Conservation (phyloP, 2,329 filamentous ascomycete species). For the Trichoderma gracile region DNA sequence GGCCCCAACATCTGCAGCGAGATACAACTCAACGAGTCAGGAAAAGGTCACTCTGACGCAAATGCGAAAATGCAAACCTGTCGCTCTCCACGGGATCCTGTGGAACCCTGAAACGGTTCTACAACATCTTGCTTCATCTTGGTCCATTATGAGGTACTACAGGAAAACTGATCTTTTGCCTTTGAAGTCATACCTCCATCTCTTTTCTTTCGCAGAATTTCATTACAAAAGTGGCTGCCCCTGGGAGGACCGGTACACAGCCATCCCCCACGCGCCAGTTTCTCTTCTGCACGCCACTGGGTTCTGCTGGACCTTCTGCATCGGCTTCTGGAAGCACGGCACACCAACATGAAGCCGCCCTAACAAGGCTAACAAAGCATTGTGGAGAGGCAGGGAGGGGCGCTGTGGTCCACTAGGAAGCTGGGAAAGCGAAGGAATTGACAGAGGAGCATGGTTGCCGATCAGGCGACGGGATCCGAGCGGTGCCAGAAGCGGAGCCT, state of each 20-base stretch:
- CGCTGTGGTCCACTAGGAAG: background rate
- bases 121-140: background rate
- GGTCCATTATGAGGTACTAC: background rate
- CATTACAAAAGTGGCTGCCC: slow-evolving; percentile 25
- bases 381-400: background rate
- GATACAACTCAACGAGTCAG: slow-evolving; percentile 11
- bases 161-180: background rate
- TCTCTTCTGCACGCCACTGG: slow-evolving; percentile 4
- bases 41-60: slow-evolving; percentile 18
- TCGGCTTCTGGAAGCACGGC: slow-evolving; percentile 28
- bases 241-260: background rate
- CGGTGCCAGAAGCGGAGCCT: slow-evolving; percentile 22
- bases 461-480: slow-evolving; percentile 21
- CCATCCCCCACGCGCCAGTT: slow-evolving; percentile 19
- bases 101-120: background rate
- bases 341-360: slow-evolving; percentile 22
- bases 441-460: slow-evolving; percentile 11
- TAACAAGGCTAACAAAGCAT: slow-evolving; percentile 2
- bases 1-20: background rate
- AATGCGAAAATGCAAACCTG: background rate
- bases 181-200: background rate
- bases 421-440: background rate
- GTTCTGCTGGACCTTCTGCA: slow-evolving; percentile 22
- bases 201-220: slow-evolving; percentile 22
- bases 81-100: background rate